Conservation (phyloP, 1,284 basidiomycete genomes). For the Xerocomus amazonicus region DNA sequence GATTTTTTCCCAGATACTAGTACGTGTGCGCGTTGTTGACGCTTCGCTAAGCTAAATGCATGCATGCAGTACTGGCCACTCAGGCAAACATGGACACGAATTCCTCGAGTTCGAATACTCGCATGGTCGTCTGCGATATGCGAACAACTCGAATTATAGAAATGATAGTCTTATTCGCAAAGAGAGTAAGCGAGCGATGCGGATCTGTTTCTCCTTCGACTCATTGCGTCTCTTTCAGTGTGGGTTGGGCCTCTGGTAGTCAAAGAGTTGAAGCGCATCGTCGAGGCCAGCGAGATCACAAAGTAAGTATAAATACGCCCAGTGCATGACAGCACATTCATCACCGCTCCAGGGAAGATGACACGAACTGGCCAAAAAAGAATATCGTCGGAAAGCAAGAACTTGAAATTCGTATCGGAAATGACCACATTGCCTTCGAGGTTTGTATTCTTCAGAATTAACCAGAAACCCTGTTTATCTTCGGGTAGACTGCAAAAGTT, state of each 20-base stretch:
- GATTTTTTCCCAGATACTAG: slow-evolving; percentile 70
- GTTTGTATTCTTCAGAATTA: slow-evolving; percentile 43
- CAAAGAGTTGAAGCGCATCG: slow-evolving; percentile 90
- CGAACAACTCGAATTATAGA: slow-evolving; percentile 99
- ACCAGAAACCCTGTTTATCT: background rate
- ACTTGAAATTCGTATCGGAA: slow-evolving; percentile 90
- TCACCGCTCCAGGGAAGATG: slow-evolving; percentile 77
- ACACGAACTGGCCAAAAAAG: slow-evolving; percentile 97
- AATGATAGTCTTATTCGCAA: slow-evolving; percentile 97
- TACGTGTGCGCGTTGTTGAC: slow-evolving; percentile 38
- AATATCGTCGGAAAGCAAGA: slow-evolving; percentile 98
- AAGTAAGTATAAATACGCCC: slow-evolving; percentile 56
- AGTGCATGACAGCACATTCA: background rate
- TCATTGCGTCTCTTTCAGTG: slow-evolving; percentile 52
- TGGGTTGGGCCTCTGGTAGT: slow-evolving; percentile 90
- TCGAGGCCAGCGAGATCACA: slow-evolving; percentile 93
- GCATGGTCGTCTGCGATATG: slow-evolving; percentile 93
- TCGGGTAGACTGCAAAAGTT: slow-evolving; percentile 88
- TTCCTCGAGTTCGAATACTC: slow-evolving; percentile 99
- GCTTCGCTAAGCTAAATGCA: slow-evolving; percentile 1
- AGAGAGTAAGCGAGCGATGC: slow-evolving; percentile 73
- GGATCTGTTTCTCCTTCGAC: background rate
- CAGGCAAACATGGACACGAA: slow-evolving; percentile 94
- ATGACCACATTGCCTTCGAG: slow-evolving; percentile 97
- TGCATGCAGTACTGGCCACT: slow-evolving; percentile 79